Base-by-base conservation (phyloP, 2,329 filamentous ascomycete genomes). In the Colletotrichum chrysophilum region DNA sequence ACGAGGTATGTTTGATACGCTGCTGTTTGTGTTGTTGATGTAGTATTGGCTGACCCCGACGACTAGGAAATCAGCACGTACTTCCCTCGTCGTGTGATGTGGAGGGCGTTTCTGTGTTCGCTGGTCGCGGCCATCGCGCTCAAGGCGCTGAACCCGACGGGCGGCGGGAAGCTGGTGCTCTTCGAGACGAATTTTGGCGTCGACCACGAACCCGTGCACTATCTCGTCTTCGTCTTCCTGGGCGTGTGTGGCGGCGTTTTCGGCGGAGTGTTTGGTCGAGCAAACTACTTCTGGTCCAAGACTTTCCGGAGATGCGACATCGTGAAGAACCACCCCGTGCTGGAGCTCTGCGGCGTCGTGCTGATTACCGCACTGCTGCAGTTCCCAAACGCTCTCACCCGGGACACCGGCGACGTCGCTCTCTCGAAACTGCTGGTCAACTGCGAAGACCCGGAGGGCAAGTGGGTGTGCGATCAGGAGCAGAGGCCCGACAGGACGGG, bases 171-270 rank as follows among this genome's bases (percentile, higher is more conserved):
- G 78, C 83, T 92, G 5, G 90, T 91, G 1, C 85, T 92, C 7
- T 93, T 92, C 79, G 89, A 92, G 78, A 92, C 90, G 6, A 88
- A 89, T 66, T 92, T 91, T 76, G 89, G 88, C 6, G 88, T 88
- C 4, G 86, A 87, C n/a, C 92, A 92, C 78, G 80, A 86, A n/a
- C 81, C 88, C 2, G 79, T 88, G 12, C 89, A 92, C 77, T 92
- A 92, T 78, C 78, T 90, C 4, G 85, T 91, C 38, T 92, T 93
- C 79, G 82, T 91, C 6, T 71, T 91, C 3, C 86, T 92, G 0
- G 91, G 90, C 1, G 78, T 92, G 14, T 87, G 85, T 6, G 91
- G 91, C n/a, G 91, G 91, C 5, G 75, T 92, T 0, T 92, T 91
- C 76, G 91, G 91, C 7, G 91, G 90, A 1, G 78, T 89, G 2